Conservation (phyloP, 805 yeast species). For the Hanseniaspora pseudoguilliermondii region DNA sequence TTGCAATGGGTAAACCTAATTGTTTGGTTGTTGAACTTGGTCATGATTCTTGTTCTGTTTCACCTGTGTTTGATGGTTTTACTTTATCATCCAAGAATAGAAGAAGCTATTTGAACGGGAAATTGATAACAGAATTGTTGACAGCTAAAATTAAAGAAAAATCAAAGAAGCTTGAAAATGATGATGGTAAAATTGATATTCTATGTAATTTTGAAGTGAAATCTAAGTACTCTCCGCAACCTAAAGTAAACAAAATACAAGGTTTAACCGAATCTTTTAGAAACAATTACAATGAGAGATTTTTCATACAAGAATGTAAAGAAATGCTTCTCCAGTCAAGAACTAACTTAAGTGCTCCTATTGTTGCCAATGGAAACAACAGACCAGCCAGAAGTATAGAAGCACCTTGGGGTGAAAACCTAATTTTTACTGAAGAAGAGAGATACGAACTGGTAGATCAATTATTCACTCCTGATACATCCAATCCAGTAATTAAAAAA, state of each 20-base stretch:
- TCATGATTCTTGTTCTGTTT: conserved; percentile 60
- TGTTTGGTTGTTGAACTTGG: conserved; percentile 81
- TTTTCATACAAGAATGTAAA: conserved; percentile 56
- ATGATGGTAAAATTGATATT: conserved; percentile 16
- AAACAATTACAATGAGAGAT: conserved; percentile 41
- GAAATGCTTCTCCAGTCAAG: conserved; percentile 49
- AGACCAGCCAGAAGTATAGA: conserved; percentile 43
- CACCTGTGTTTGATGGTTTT: conserved; percentile 75
- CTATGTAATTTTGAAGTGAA: conserved; percentile 26
- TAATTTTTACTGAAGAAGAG: conserved; percentile 44
- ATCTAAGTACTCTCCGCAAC: conserved; percentile 15
- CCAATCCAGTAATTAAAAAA: conserved; percentile 30
- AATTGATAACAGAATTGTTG: conserved; percentile 32
- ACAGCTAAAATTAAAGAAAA: conserved; percentile 25
- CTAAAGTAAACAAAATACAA: conserved; percentile 18
- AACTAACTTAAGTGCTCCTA: conserved; percentile 19
- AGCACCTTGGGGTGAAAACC: conserved; percentile 60
- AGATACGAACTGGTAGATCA: conserved; percentile 56
- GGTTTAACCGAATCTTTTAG: conserved; percentile 33
- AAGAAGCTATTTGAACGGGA: conserved; percentile 66
- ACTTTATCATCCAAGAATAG: conserved; percentile 56
- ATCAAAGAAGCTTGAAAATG: neutral
- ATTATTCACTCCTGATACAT: conserved; percentile 47
- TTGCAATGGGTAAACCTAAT: conserved; percentile 78
- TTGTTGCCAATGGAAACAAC: conserved; percentile 19